A percentile compares a stretch with the other conserved stretches of the same genome.
phyloP scores from a whole-genome alignment of 192 early-diverging fungal species.

The Mortierella antarctica region DNA sequence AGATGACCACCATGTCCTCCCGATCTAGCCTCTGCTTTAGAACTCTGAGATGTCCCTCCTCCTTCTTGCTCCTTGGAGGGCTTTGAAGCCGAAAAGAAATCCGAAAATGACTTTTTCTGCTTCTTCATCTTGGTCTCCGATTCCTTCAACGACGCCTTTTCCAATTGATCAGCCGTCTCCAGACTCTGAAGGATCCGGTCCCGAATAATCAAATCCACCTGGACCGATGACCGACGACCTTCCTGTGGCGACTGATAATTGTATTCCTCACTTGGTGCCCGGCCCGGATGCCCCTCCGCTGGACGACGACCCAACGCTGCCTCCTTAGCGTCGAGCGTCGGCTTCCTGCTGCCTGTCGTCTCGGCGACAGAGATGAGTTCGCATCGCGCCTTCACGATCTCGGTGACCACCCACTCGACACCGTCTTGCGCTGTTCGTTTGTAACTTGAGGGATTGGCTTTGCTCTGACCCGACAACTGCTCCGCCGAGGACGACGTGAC shows the following conservation, averaged over 20 bases:
- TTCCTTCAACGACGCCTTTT: slow-evolving; percentile 2
- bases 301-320: neutral
- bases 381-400: slow-evolving; percentile 41
- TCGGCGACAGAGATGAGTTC: slow-evolving; percentile 37
- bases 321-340: no score
- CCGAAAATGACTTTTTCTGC: slow-evolving; percentile 17
- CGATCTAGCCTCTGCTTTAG: neutral
- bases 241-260: slow-evolving; percentile 28
- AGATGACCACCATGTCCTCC: neutral
- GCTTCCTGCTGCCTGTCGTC: neutral
- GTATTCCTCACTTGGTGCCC: slow-evolving; percentile 46
- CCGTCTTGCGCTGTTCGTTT: slow-evolving; percentile 29
- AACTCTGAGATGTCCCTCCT: neutral
- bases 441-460: slow-evolving; percentile 13
- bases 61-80: neutral
- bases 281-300: neutral
- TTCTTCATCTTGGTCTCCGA: neutral
- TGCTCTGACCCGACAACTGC: neutral
- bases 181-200: slow-evolving; percentile 39
- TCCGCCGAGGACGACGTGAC: slow-evolving; percentile 6
- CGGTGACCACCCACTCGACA: slow-evolving; percentile 42
- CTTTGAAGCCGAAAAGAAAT: slow-evolving; percentile 21
- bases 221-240: slow-evolving; percentile 2
- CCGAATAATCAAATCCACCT: slow-evolving; percentile 33
- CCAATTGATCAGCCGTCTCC: slow-evolving; percentile 16